A percentile compares a stretch with the other conserved stretches of the same genome.
Evolutionary conservation across 2,329 filamentous ascomycete species (phyloP).

Genomic region (Clarireedia sp.): DNA sequence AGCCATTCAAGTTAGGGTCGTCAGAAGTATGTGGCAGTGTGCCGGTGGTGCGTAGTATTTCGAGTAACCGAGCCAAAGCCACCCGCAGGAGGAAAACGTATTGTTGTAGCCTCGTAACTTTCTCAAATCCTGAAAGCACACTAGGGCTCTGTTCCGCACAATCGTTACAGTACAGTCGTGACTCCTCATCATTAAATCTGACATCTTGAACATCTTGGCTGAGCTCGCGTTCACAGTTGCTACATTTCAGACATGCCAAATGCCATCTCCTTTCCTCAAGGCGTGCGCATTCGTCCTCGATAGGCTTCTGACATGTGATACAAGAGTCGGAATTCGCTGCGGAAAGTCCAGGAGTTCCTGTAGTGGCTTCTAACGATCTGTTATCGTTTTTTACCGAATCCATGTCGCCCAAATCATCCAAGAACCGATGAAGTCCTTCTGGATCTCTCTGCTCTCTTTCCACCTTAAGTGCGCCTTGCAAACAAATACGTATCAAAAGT

Average conservation of each 20-base stretch:
- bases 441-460: slow-evolving; percentile 73
- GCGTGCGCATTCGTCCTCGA: slow-evolving; percentile 87
- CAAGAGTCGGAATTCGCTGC: slow-evolving; percentile 81
- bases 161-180: slow-evolving; percentile 61
- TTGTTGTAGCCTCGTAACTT: slow-evolving; percentile 81
- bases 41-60: slow-evolving; percentile 77
- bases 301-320: slow-evolving; percentile 69
- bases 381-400: slow-evolving; percentile 69
- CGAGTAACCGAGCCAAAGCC: slow-evolving; percentile 78
- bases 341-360: slow-evolving; percentile 58
- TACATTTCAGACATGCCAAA: slow-evolving; percentile 63
- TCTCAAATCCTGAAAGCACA: slow-evolving; percentile 52
- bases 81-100: slow-evolving; percentile 91
- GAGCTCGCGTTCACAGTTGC: slow-evolving; percentile 66
- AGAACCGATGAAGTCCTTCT: slow-evolving; percentile 71
- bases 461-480: slow-evolving; percentile 85
- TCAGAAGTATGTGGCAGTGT: slow-evolving; percentile 69
- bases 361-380: slow-evolving; percentile 56
- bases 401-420: slow-evolving; percentile 77
- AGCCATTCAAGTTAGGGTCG: slow-evolving; percentile 59
- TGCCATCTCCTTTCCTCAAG: slow-evolving; percentile 76
- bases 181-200: slow-evolving; percentile 59
- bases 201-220: slow-evolving; percentile 61
- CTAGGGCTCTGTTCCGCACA: slow-evolving; percentile 55
- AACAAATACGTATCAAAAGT: slow-evolving; percentile 89